Base-by-base conservation (phyloP, 345 rosid genomes). In the Hibiscus mutabilis region DNA sequence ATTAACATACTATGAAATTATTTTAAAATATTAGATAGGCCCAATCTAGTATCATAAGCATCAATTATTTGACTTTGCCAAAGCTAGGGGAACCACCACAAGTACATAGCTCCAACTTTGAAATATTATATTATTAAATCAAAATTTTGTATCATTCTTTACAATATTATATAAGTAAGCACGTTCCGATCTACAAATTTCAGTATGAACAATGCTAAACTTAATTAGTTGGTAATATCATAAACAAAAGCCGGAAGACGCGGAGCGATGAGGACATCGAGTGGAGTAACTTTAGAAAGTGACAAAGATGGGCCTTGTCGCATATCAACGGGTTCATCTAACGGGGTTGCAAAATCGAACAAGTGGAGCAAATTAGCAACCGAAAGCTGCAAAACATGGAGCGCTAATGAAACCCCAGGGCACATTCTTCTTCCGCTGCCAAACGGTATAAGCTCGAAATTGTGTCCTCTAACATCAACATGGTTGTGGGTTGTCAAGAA, bases 391-490 rank as follows among this genome's bases (percentile, higher is more conserved):
- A 80, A 14, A 46, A 85, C 58, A 44, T 78, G 81, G 24, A 78
- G 22, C 2, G 82, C 82, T 18, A 80, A 66, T 10, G 78, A 66
- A 6, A 74, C 52, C 4, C 83, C 84, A 0, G 83, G 86, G 42
- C 88, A 31, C 3, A 3, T 69, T 47, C 88, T 79, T 22, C 84
- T 75, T 0, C 84, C 81, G 0, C 75, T 44, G 5, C 86, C 71
- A 25, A 85, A 82, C 0, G 84, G 86, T 9, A 78, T 0, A 49
- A 80, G 9, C 27, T 69, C 14, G 76, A 51, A 51, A 51, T 51
- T 51, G 3, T 51, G 55, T 16, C 55, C 55, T 51, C 19, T 51
- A 22, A 57, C 58, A 55, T 79, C 84, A 7, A 75, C 2, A 19
- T 77, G 52, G 29, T 77, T 77, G 4, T 77, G 81, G 0, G 59